Evolutionary conservation across 208 protist species (phyloP), one percentile per base, ranked within the genome.

Genomic region (Crithidia mellificae): DNA sequence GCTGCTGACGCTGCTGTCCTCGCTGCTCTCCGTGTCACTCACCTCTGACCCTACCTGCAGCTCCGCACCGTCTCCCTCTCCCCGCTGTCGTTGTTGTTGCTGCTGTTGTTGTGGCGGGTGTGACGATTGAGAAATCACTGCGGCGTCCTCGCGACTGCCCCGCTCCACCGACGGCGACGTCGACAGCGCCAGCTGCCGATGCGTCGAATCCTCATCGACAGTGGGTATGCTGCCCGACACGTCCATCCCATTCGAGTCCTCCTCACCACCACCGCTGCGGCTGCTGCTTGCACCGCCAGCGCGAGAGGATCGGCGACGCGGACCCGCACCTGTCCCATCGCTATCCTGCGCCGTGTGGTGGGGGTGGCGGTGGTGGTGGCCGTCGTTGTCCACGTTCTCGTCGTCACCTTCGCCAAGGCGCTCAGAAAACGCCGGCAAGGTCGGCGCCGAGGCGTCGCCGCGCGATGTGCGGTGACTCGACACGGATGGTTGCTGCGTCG

Each of bases 141-240:
- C 34, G 6, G 19, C 19, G 15, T 47, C 44, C 0, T 63, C 61
- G 44, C 38, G 17, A 59, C 29, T 24, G 0, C 2, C 29, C 2
- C 46, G 32, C 44, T 74, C 69, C 6, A 46, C 38, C 44, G 69
- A 74, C 22, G 29, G 53, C 12, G 61, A 74, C 0, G 69, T 8
- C 6, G 69, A 74, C 0, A 74, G 25, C n/a, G 54, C 15, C 0
- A 74, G 62, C 12, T 63, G 43, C 0, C 69, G 69, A 34, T 27
- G 49, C 1, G 69, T 51, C 14, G 54, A 30, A 19, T 27, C 51
- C n/a, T 8, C 50, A 11, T 32, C 47, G 32, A 14, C 29, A 38
- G 55, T 38, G 7, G 50, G 27, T 9, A 36, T 55, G 27, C 50
- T 39, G 29, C 52, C 27, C 14, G 29, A 19, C 17, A 11, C 17